Percentiles rank a stretch among this genome's conserved stretches.
Evolutionary conservation across 345 rosid genomes (phyloP).

Genomic region (Salix udensis): DNA sequence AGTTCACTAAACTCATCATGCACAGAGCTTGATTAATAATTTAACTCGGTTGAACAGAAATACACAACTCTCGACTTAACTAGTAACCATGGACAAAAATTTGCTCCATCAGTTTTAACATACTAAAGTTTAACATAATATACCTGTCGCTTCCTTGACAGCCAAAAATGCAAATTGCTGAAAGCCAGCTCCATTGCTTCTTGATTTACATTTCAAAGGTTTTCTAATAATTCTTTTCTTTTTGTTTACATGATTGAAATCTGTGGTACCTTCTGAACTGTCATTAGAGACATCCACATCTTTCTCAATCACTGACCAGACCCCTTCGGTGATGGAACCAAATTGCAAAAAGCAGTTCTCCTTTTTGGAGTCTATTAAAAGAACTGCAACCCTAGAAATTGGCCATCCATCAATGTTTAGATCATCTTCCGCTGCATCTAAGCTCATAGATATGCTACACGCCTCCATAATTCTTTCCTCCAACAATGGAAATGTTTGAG

Average conservation of each 20-base stretch:
- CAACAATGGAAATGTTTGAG: conserved; percentile 40
- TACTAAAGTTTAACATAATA: neutral
- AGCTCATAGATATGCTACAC: conserved; percentile 49
- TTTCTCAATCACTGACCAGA: conserved; percentile 77
- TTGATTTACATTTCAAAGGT: conserved; percentile 20
- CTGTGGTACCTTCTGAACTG: conserved; percentile 17
- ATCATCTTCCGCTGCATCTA: conserved; percentile 43
- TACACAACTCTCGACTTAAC: neutral
- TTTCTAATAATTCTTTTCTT: conserved; percentile 34
- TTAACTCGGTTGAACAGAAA: neutral
- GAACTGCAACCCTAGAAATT: conserved; percentile 49
- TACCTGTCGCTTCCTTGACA: conserved; percentile 55
- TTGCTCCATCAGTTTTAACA: neutral
- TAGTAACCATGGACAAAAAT: neutral
- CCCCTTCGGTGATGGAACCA: conserved; percentile 51
- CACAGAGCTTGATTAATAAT: neutral
- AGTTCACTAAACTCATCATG: neutral
- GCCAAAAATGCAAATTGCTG: conserved; percentile 58
- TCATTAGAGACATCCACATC: conserved; percentile 26
- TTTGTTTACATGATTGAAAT: conserved; percentile 22
- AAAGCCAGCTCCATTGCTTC: conserved; percentile 33
- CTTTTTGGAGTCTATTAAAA: conserved; percentile 55
- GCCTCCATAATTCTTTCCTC: conserved; percentile 66
- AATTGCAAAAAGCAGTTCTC: conserved; percentile 48
- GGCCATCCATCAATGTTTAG: conserved; percentile 51